Evolutionary conservation across 164 flowering plant species (phyloP).

Genomic region (Tinospora cordifolia): DNA sequence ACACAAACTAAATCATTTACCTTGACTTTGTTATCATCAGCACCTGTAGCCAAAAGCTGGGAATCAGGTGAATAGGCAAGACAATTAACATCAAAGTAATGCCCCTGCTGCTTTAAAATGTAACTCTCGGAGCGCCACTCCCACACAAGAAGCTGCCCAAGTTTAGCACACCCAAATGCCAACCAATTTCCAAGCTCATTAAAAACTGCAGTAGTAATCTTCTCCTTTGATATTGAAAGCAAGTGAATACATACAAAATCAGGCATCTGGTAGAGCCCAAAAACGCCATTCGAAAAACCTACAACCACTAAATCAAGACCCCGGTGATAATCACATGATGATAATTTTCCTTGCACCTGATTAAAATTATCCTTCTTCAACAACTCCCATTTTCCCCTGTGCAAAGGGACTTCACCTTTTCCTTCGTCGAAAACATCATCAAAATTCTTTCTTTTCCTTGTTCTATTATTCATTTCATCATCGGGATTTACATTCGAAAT

Average conservation of each 20-base stretch:
- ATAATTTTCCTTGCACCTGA: constrained; percentile 61
- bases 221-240: constrained; percentile 86
- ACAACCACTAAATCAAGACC: constrained; percentile 80
- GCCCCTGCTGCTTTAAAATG: constrained; percentile 92
- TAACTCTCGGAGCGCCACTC: constrained; percentile 96
- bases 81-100: constrained; percentile 94
- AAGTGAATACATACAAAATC: constrained; percentile 83
- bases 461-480: constrained; percentile 6
- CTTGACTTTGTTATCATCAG: constrained; percentile 98
- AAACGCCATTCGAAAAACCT: constrained; percentile 90
- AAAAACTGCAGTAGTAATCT: constrained; percentile 84
- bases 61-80: constrained; percentile 93
- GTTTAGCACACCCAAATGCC: constrained; percentile 86
- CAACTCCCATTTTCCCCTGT: constrained; percentile 63
- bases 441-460: constrained; percentile 41
- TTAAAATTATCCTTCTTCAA: constrained; percentile 59
- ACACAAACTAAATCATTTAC: constrained; percentile 24
- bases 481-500: constrained; percentile 17
- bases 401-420: constrained; percentile 32
- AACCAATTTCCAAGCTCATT: constrained; percentile 92
- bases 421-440: constrained; percentile 26
- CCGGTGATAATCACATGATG: constrained; percentile 82
- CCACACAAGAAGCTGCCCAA: constrained; percentile 98
- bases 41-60: constrained; percentile 92
- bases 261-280: constrained; percentile 95